These are phyloP conservation scores for Cercospora berteroae DNA, from an alignment of 2,329 filamentous ascomycete genomes.

Conservation along the genomic window DNA sequence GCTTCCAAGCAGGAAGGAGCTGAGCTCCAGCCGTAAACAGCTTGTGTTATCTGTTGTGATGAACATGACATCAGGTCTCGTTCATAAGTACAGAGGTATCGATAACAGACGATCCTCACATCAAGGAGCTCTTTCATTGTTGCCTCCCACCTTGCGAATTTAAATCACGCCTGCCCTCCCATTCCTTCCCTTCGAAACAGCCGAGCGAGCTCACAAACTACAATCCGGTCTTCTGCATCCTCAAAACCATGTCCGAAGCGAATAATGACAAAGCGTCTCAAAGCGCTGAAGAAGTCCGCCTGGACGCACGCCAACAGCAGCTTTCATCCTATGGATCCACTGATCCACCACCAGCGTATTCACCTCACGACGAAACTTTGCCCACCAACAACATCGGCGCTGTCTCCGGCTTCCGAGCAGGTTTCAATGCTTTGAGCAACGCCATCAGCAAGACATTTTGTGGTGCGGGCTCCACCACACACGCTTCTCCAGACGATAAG, in stretches of 20 bases:
- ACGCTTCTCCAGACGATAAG: not conserved
- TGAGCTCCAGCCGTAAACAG: not conserved
- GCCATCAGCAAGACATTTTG: not conserved
- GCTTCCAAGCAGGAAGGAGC: not conserved
- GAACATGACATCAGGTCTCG: not conserved
- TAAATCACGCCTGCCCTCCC: too few species aligned
- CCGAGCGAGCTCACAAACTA: too few species aligned
- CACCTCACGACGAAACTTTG: not conserved
- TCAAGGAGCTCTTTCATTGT: not conserved
- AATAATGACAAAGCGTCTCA: not conserved
- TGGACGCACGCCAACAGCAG: not conserved
- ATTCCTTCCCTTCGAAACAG: too few species aligned
- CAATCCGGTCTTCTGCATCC: too few species aligned
- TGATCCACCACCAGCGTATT: not conserved
- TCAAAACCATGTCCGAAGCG: not conserved
- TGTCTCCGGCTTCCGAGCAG: not conserved
- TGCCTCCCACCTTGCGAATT: not conserved
- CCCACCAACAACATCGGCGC: not conserved
- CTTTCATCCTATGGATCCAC: not conserved
- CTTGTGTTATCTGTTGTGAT: not conserved
- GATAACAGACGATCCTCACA: not conserved
- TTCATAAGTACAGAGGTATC: not conserved
- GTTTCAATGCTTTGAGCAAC: not conserved
- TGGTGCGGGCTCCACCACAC: not conserved
- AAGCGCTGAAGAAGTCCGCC: not conserved